Conservation (phyloP, 2,329 filamentous ascomycete species). For the Neofusicoccum sp. region DNA sequence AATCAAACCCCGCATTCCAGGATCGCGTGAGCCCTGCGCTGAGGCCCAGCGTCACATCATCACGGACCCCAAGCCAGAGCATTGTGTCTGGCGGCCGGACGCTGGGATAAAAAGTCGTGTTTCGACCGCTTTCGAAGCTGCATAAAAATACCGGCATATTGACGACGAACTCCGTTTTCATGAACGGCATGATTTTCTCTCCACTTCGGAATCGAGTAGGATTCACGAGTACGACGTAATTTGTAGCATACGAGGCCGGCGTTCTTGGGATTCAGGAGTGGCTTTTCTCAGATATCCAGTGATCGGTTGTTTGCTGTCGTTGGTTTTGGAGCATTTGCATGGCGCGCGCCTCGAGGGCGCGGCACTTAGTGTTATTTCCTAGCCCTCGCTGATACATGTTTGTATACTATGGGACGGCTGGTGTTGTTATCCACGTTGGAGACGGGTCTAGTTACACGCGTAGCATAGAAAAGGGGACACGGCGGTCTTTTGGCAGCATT, state of each 20-base stretch:
- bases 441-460: slow-evolving; percentile 11
- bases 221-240: slow-evolving; percentile 16
- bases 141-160: slow-evolving; percentile 2
- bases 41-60: slow-evolving; percentile 31
- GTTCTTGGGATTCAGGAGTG: slow-evolving; percentile 13
- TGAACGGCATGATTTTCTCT: slow-evolving; percentile 22
- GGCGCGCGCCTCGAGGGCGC: slow-evolving; percentile 9
- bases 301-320: slow-evolving; percentile 13
- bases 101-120: slow-evolving; percentile 33
- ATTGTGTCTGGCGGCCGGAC: slow-evolving; percentile 43
- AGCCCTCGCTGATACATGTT: background rate
- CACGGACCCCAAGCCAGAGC: slow-evolving; percentile 40
- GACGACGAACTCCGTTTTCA: slow-evolving; percentile 7
- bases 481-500: slow-evolving; percentile 13
- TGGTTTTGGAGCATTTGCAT: slow-evolving; percentile 20
- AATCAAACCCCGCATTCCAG: slow-evolving; percentile 13
- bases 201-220: slow-evolving; percentile 11
- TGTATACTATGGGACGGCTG: slow-evolving; percentile 20
- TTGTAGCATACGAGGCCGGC: slow-evolving; percentile 21
- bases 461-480: slow-evolving; percentile 13
- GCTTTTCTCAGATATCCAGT: slow-evolving; percentile 22
- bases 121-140: slow-evolving; percentile 10
- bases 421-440: slow-evolving; percentile 12
- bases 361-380: background rate
- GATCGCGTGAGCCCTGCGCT: slow-evolving; percentile 31